Conservation (phyloP, 768 basidiomycete genomes). For the Holtermannia corniformis region DNA sequence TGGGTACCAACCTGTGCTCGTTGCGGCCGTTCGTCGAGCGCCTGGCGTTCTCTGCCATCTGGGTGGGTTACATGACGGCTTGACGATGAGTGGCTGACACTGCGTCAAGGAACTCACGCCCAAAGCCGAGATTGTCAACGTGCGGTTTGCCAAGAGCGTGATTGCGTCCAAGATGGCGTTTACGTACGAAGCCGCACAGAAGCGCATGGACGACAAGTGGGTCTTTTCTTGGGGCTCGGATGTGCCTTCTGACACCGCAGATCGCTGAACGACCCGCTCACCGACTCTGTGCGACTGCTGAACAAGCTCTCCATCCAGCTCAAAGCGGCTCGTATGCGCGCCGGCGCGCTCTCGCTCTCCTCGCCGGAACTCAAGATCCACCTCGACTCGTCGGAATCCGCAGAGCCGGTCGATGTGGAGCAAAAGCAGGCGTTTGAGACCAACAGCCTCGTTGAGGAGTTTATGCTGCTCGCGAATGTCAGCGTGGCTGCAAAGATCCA, state of each 20-base stretch:
- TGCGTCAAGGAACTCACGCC: constrained; percentile 73
- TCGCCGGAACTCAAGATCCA: constrained; percentile 98
- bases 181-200: constrained; percentile 92
- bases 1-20: constrained; percentile 94
- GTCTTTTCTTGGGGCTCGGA: constrained; percentile 31
- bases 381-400: constrained; percentile 81
- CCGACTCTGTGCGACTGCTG: constrained; percentile 74
- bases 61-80: constrained; percentile 50
- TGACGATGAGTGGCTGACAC: constrained; percentile 1
- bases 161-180: constrained; percentile 94
- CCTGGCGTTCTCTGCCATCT: constrained; percentile 88
- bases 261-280: constrained; percentile 66
- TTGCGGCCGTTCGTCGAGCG: constrained; percentile 85
- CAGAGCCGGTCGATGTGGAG: constrained; percentile 94
- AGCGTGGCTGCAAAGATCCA: constrained; percentile 86
- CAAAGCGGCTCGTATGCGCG: constrained; percentile 75
- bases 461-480: constrained; percentile 97
- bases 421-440: constrained; percentile 88
- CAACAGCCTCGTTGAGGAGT: constrained; percentile 94
- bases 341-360: constrained; percentile 94
- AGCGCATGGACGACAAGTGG: constrained; percentile 82
- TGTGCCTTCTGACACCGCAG: constrained; percentile 43
- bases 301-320: constrained; percentile 78
- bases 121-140: constrained; percentile 78
- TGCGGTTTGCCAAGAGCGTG: constrained; percentile 88